Evolutionary conservation across 306 rosid genomes (phyloP), one percentile per base, ranked within the genome.

Genomic region (Herpetospermum pedunculosum): DNA sequence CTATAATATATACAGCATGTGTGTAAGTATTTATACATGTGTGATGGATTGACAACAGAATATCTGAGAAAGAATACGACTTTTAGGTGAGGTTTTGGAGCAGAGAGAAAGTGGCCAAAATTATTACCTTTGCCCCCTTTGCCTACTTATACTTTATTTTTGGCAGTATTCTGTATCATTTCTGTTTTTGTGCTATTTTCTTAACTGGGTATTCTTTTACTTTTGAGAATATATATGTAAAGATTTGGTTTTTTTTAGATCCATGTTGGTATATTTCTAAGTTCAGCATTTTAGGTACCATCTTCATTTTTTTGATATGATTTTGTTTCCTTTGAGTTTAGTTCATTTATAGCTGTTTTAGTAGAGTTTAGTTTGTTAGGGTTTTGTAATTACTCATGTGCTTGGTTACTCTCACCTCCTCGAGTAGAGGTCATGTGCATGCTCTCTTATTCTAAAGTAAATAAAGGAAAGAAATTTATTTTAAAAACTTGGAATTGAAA

Each of bases 61-160:
- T n/a, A 64, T 37, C 48, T n/a, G 73, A 43, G 34, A 41, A 34
- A 41, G 72, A 58, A 58, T 58, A 58, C 11, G 68, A 60, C 68
- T 32, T 34, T 60, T 63, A 35, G 46, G 29, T 37, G 47, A 18
- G 43, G 7, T 11, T 11, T 65, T 35, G 28, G 44, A 38, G 49
- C 49, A 65, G 55, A 34, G 44, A 62, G 35, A 46, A 69, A 69
- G 55, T 43, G 52, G 57, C 55, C 74, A 25, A 69, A 69, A 69
- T 62, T 44, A 69, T 69, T 69, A 32, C 57, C 28, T 69, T 69
- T 28, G n/a, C 37, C 38, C 6, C 30, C 41, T 60, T 60, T 47
- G 40, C 40, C 74, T 47, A 28, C 73, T 67, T 60, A 60, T 60
- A 64, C 71, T 40, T 65, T 65, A 5, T 38, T 38, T 40, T 65